Conservation (phyloP, 2,329 filamentous ascomycete genomes). For the Sclerotinia nivalis region DNA sequence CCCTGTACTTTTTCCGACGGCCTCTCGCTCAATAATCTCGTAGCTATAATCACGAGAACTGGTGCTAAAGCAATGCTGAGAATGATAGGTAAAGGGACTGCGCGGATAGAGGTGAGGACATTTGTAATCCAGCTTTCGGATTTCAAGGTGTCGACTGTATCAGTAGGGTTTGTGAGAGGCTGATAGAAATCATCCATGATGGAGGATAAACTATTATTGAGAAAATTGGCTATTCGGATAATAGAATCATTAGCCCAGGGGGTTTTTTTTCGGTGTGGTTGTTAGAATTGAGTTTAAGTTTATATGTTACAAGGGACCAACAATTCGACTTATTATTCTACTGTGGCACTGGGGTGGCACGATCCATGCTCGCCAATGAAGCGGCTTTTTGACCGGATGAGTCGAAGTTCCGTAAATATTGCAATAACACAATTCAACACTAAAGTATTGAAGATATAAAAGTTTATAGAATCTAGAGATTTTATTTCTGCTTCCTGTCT, state of each 20-base stretch:
- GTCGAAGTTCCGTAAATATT: constrained; percentile 1
- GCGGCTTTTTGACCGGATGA: constrained; percentile 4
- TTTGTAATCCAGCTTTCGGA: constrained; percentile 17
- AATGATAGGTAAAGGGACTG: constrained; percentile 25
- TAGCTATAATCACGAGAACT: constrained; percentile 31
- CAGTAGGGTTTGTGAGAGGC: constrained; percentile 6
- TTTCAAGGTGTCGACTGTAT: neutral
- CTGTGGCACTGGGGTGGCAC: constrained; percentile 8
- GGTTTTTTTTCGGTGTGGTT: neutral
- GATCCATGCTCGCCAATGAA: neutral
- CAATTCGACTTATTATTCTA: neutral
- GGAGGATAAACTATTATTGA: neutral
- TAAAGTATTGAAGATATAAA: neutral
- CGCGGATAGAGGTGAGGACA: constrained; percentile 18
- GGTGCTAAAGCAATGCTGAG: constrained; percentile 31
- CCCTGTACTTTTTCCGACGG: constrained; percentile 19
- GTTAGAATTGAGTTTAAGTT: neutral
- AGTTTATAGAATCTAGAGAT: neutral
- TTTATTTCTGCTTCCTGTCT: neutral
- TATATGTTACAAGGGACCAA: neutral
- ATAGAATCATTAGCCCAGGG: neutral
- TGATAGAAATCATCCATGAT: constrained; percentile 35
- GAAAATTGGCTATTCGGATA: too few species aligned
- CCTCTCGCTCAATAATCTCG: constrained; percentile 34
- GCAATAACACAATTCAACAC: neutral